Evolutionary conservation across 129 eudicot species (phyloP).

Genomic region (Lonicera japonica): DNA sequence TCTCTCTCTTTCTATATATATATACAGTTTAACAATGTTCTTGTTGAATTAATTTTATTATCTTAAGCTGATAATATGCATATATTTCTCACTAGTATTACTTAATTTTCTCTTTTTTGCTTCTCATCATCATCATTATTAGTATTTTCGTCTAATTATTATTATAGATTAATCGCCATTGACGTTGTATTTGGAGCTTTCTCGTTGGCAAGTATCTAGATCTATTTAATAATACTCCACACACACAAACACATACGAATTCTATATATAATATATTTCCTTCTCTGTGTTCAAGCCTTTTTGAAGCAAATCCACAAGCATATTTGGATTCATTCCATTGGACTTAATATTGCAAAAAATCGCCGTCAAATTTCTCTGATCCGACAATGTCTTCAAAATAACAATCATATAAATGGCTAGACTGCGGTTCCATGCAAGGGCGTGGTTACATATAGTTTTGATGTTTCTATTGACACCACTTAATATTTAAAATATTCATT

Average conservation of each 20-base stretch:
- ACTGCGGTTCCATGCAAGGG: too few species aligned
- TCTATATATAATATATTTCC: too few species aligned
- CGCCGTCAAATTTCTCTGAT: background rate
- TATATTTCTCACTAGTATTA: too few species aligned
- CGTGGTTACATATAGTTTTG: too few species aligned
- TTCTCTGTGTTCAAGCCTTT: background rate
- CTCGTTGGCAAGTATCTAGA: slow-evolving; percentile 27
- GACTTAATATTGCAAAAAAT: slow-evolving; percentile 5
- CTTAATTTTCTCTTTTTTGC: too few species aligned
- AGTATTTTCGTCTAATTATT: background rate
- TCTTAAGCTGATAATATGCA: background rate
- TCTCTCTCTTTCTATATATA: background rate
- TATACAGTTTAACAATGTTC: too few species aligned
- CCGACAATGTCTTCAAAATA: background rate
- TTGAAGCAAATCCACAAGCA: background rate
- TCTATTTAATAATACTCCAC: background rate
- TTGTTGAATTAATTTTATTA: background rate
- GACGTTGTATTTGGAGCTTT: slow-evolving; percentile 10
- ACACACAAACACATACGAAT: background rate
- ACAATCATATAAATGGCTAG: too few species aligned
- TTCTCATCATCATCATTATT: background rate
- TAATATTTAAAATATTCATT: too few species aligned
- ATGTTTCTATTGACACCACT: too few species aligned
- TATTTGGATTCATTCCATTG: slow-evolving; percentile 6
- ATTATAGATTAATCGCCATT: background rate